phyloP scores from a whole-genome alignment of 2,329 filamentous ascomycete species.

The Thielaviopsis populi region DNA sequence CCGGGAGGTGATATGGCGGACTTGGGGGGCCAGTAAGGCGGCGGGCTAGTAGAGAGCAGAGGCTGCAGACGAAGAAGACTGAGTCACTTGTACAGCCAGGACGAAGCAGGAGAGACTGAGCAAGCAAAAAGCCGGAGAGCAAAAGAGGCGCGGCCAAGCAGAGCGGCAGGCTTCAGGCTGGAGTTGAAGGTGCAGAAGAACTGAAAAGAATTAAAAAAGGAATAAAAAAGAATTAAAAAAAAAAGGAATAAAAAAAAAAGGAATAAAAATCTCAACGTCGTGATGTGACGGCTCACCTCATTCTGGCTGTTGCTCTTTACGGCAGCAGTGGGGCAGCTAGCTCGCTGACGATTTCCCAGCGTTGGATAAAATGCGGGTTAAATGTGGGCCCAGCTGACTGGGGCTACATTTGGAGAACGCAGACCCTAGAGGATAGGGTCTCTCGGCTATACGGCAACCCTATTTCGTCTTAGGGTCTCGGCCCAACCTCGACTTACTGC shows the following conservation, averaged over 20 bases:
- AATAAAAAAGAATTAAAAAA: not conserved
- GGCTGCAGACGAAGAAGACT: not conserved
- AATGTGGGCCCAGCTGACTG: not conserved
- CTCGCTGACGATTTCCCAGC: not conserved
- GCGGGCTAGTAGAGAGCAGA: not conserved
- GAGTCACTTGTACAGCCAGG: not conserved
- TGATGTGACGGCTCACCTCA: not conserved
- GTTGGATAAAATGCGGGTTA: not conserved
- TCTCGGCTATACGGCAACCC: not conserved
- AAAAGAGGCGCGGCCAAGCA: not conserved
- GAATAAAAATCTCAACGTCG: not conserved
- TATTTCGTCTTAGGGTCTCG: not conserved
- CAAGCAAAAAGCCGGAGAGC: not conserved
- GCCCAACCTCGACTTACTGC: not conserved
- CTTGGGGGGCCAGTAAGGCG: too few relatives aligned
- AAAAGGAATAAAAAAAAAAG: not conserved
- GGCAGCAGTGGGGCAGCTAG: not conserved
- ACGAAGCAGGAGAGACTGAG: not conserved
- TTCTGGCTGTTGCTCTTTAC: not conserved
- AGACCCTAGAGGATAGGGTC: not conserved
- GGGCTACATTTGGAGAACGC: not conserved
- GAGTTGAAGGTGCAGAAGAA: not conserved
- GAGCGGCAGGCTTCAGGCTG: not conserved
- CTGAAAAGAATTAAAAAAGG: not conserved
- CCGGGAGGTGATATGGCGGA: too few relatives aligned